A percentile compares a stretch with the other conserved stretches of the same genome.
These are phyloP conservation scores for Colletotrichum sp. DNA, from an alignment of 2,329 filamentous ascomycete genomes.

Conservation along the genomic window DNA sequence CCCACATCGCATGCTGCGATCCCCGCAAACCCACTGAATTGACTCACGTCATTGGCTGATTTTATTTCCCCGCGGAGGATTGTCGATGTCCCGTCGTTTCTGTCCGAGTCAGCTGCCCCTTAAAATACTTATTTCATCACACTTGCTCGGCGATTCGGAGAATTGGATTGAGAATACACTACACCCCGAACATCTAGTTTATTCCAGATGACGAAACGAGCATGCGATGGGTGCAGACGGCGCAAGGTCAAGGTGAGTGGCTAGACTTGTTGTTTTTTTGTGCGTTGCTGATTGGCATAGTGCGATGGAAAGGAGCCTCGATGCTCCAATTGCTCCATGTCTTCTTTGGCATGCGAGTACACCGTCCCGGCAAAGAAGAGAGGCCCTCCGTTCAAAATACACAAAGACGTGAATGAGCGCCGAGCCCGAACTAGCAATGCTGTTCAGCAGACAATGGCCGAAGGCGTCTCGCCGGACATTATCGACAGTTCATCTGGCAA, in stretches of 20 bases:
- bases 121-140: neutral
- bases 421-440: neutral
- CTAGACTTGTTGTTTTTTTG: neutral
- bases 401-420: neutral
- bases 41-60: neutral
- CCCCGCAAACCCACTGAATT: neutral
- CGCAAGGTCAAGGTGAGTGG: constrained; percentile 15
- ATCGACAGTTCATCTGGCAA: neutral
- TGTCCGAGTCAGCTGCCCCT: neutral
- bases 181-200: rapidly evolving
- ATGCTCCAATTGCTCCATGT: neutral
- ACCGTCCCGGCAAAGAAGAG: neutral
- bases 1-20: neutral
- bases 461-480: rapidly evolving
- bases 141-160: neutral
- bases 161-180: neutral
- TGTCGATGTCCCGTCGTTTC: neutral
- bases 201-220: neutral
- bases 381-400: neutral
- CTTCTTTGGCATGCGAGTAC: neutral
- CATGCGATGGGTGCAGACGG: constrained; percentile 15
- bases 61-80: neutral
- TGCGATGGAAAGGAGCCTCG: neutral
- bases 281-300: neutral
- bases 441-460: neutral